Conservation (phyloP, 306 rosid species). For the Malus sylvestris region DNA sequence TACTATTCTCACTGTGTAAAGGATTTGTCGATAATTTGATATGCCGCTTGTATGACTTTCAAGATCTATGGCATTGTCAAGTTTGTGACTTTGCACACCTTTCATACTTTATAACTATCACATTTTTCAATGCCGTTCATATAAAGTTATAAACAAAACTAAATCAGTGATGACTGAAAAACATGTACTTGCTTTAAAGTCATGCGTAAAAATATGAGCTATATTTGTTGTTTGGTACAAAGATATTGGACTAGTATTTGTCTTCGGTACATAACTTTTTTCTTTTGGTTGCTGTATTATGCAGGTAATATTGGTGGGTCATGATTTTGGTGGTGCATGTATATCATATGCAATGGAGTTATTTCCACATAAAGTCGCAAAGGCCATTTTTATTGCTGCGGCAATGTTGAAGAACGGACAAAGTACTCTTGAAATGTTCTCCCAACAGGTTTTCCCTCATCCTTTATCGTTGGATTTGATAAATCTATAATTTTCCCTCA, state of each 20-base stretch:
- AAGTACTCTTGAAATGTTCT: constrained; percentile 76
- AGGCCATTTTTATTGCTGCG: constrained; percentile 84
- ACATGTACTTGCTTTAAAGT: neutral
- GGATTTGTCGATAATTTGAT: neutral
- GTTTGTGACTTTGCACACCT: neutral
- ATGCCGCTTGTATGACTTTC: neutral
- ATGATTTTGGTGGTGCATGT: constrained; percentile 96
- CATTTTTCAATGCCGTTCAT: neutral
- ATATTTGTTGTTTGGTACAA: neutral
- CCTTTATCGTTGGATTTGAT: constrained; percentile 6
- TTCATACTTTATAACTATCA: neutral
- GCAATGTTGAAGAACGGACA: constrained; percentile 82
- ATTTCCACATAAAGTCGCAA: constrained; percentile 69
- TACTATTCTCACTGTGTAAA: rapidly evolving
- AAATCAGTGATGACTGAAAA: neutral
- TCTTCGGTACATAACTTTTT: neutral
- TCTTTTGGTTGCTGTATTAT: neutral
- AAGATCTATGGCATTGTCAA: neutral
- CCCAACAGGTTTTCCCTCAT: constrained; percentile 63
- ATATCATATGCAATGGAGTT: constrained; percentile 84
- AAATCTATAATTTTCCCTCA: neutral
- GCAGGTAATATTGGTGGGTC: constrained; percentile 95
- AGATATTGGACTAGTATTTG: neutral
- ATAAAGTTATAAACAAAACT: neutral
- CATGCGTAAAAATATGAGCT: neutral